Evolutionary conservation across 2,329 filamentous ascomycete species (phyloP), one percentile per base, ranked within the genome.

Genomic region (Colletotrichum plurivorum): DNA sequence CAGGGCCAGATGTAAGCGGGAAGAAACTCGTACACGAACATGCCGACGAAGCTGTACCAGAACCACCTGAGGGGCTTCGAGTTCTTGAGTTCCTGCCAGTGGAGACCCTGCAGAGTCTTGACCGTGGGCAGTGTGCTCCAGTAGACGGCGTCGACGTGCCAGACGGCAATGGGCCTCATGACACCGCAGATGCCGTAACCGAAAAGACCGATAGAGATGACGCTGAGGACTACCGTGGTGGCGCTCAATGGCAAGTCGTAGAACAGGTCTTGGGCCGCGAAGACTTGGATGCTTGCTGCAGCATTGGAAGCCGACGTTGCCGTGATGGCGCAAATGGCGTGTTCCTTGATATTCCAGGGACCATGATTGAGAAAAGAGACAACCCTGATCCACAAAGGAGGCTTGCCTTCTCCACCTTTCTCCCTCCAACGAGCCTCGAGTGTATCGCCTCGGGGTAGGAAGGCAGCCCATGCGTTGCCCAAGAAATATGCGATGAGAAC

Each of bases 401-500:
- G 74, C 36, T 79, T 79, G 3, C 82, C 84, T 4, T 82, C 74
- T 7, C 80, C 80, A 4, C 80, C 79, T 18, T 75, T 74, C 4
- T 73, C 79, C 53, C 82, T 80, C 86, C 86, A 89, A 49, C 79
- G 75, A 27, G 83, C 80, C 65, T 86, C 81, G 5, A 81, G 75
- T n/a, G 75, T 76, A 59, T 89, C 87, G 13, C 86, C 87, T 6
- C 87, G 85, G 1, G 87, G 87, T 2, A 88, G 79, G 6, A 84
- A 69, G 0, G 74, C 71, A 0, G 85, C 79, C 84, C 82, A 87
- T 5, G 73, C 77, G n/a, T 78, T 85, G 9, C 87, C 87, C 2
- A 84, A 57, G 56, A 89, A 88, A 76, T 88, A 88, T 13, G 85
- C 84, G 53, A 89, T 87, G 48, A 89, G 81, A 5, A 88, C 86